Base-by-base conservation (phyloP, 768 basidiomycete species). In the Nidularia pulvinata region DNA sequence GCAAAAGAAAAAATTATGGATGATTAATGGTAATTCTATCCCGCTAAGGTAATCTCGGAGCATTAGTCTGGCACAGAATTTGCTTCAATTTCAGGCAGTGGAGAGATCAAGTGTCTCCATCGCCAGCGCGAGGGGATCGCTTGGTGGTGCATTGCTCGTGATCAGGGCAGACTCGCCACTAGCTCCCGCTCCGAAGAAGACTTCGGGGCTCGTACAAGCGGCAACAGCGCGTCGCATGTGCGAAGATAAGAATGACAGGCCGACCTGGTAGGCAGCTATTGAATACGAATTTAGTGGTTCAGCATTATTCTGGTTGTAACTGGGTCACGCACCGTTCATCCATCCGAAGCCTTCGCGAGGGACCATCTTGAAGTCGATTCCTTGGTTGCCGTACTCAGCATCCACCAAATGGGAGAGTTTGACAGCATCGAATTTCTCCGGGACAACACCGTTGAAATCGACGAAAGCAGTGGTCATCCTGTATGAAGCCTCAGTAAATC, bases 361-460 rank as follows among this genome's bases (percentile, higher is more conserved):
- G 44, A 98, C 91, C 82, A 95, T 87, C 75, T 95, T 93, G 77
- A 99, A 99, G 75, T 99, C 96, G 60, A 96, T 81, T 48, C 96
- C 96, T 65, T 95, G 93, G 67, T 95, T 95, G 7, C 94, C 90
- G 61, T 98, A 98, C 74, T 98, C 96, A 45, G 96, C 97, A 64
- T 96, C 95, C 5, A 99, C 95, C 46, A 98, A 80, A 65, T 98
- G 95, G 1, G 93, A 96, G 19, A 97, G 82, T 69, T 88, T 92
- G 59, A 99, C 96, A 2, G 95, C 96, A 64, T 99, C 95, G 68
- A 98, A 98, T 83, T 98, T 98, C 76, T 98, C 96, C 0, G 96
- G 95, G 1, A 98, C 95, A 35, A 97, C 93, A 3, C 96, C 96
- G 69, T 98, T 98, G 71, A 97, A 98, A 68, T 96, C 93, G 50